Base-by-base conservation (phyloP, 179 eudicot genomes). In the Nepenthes alata region DNA sequence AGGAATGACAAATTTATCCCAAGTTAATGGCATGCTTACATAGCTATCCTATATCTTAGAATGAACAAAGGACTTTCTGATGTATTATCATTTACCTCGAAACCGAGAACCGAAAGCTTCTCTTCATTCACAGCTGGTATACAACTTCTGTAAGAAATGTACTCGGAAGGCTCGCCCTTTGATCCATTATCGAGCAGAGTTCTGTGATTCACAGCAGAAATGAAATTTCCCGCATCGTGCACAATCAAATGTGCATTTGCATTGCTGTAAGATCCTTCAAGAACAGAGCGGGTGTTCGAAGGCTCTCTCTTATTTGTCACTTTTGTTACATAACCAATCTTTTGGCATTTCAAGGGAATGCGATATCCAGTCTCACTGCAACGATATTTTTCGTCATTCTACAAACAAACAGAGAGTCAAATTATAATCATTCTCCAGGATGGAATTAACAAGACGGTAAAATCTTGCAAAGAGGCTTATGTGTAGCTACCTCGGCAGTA, bases 291-390 rank as follows among this genome's bases (percentile, higher is more conserved):
- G 56, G 65, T 65, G 47, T 76, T 77, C 57, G 65, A 64, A 60
- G 61, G 54, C 57, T 68, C 72, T 58, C 71, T 10, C 11, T 41
- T 68, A 58, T 75, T 65, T 57, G 56, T 58, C 56, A 74, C 75
- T 51, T 75, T 78, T 37, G 78, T 54, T 47, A 44, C 73, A 77
- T 70, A 45, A 70, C 65, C 70, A 57, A 53, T 60, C 59, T 83
- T 75, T 16, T 66, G 76, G 64, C 98, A 91, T 71, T 79, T 82
- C 44, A 86, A 71, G 70, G 91, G 98, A 44, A 91, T 86, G 58
- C 96, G 96, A 61, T 88, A 88, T 64, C 95, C 98, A 78, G 98
- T 91, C 81, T 91, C 98, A 78, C 95, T 83, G 80, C 95, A 86
- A 54, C 89, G 85, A 61, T 82, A 91, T 13, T 84, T 88, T 60